Percentiles rank a stretch among this genome's conserved stretches.
These are phyloP conservation scores for Ciborinia camelliae DNA, from an alignment of 2,329 filamentous ascomycete genomes.

Conservation along the genomic window DNA sequence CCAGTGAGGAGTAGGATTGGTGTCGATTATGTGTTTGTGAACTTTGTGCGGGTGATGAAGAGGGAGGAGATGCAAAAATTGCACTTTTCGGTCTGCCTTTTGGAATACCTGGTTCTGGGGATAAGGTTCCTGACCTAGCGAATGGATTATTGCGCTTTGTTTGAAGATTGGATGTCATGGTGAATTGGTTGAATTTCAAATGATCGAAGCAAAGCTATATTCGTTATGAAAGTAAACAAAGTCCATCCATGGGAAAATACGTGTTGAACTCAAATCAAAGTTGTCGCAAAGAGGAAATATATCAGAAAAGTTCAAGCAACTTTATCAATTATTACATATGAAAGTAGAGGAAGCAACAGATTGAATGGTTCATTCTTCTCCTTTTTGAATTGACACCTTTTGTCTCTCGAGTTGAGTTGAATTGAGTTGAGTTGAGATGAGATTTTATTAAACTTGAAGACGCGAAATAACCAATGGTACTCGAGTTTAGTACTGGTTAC, in stretches of 20 bases:
- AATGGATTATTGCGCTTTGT: conserved; percentile 81
- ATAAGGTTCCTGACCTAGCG: conserved; percentile 63
- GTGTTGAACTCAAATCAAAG: background rate
- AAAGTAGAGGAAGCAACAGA: background rate
- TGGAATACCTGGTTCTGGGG: conserved; percentile 52
- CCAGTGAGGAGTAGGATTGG: conserved; percentile 60
- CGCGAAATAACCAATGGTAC: conserved; percentile 5
- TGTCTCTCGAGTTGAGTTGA: background rate
- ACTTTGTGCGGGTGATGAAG: conserved; percentile 38
- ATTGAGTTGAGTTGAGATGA: no score
- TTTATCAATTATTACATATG: background rate
- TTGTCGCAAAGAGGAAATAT: background rate
- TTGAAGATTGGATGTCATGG: conserved; percentile 57
- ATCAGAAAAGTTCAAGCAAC: background rate
- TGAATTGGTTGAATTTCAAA: conserved; percentile 31
- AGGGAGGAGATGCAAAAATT: conserved; percentile 49
- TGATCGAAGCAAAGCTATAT: conserved; percentile 14
- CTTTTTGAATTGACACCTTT: background rate
- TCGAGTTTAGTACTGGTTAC: background rate
- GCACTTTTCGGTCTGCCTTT: conserved; percentile 70
- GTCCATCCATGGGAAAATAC: conserved; percentile 10
- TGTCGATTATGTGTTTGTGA: conserved; percentile 58
- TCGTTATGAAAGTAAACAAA: conserved; percentile 19
- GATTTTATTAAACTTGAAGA: conserved; percentile 8
- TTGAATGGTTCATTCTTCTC: background rate